Conservation (phyloP, 768 basidiomycete genomes). For the Trametes gibbosa region DNA sequence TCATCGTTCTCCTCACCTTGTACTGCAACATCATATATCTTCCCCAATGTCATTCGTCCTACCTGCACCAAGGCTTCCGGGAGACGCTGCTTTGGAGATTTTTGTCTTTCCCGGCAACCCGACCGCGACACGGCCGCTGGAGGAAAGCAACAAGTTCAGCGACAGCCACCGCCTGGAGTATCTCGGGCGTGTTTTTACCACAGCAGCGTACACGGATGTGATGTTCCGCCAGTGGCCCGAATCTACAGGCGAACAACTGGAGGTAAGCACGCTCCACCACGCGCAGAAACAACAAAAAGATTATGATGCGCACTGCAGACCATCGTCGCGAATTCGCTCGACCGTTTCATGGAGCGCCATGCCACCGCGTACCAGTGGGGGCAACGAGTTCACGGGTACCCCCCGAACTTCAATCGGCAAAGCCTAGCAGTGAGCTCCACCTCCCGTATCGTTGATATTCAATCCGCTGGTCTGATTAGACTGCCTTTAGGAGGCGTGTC, state of each 20-base stretch:
- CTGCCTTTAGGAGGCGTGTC: neutral
- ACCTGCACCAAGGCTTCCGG: slow-evolving; percentile 1
- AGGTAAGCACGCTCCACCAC: neutral
- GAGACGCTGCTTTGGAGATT: neutral
- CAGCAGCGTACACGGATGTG: neutral
- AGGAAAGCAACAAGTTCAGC: neutral
- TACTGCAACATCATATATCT: neutral
- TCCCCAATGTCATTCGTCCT: neutral
- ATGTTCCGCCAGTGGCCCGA: neutral
- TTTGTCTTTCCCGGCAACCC: slow-evolving; percentile 6
- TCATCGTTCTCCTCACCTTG: neutral
- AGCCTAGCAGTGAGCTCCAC: neutral
- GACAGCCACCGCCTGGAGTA: neutral
- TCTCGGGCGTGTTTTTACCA: neutral
- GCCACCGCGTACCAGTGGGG: neutral
- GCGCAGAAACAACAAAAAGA: too few relatives aligned
- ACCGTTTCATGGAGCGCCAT: neutral
- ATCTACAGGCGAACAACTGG: neutral
- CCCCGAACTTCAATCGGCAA: neutral
- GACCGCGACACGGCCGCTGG: neutral
- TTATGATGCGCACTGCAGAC: too few relatives aligned
- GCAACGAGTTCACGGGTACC: neutral
- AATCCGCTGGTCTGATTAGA: neutral
- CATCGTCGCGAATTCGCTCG: neutral
- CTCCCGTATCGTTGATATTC: neutral